Conservation (phyloP, 495 filamentous ascomycete species). For the Letharia columbiana region DNA sequence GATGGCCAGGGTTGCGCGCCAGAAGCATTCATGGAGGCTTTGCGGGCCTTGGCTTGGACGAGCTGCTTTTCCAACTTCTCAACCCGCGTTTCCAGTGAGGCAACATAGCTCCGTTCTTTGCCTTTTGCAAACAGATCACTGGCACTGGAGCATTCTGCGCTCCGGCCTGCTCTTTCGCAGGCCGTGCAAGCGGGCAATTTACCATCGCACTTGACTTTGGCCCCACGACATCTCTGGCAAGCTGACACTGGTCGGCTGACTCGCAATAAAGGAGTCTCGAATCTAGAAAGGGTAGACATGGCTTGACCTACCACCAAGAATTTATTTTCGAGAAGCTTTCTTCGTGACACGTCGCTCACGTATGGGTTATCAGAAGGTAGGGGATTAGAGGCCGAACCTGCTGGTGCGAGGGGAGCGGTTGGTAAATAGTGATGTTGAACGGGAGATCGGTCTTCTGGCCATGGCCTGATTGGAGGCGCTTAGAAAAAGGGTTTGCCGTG, state of each 20-base stretch:
- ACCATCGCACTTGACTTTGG: constrained; percentile 94
- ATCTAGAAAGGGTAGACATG: constrained; percentile 7
- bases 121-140: constrained; percentile 91
- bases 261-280: constrained; percentile 70
- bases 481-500: not conserved
- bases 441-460: not conserved
- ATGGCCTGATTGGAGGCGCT: not conserved
- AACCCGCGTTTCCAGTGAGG: constrained; percentile 77
- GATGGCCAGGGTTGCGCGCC: constrained; percentile 20
- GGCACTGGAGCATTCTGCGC: constrained; percentile 78
- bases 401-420: not conserved
- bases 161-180: constrained; percentile 75
- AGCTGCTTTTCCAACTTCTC: constrained; percentile 75
- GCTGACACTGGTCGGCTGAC: constrained; percentile 89
- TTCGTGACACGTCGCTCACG: not conserved
- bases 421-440: not conserved
- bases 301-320: not conserved
- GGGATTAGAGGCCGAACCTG: not conserved
- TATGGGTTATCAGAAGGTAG: not conserved
- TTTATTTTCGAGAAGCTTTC: not conserved
- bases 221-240: constrained; percentile 82
- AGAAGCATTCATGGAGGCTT: constrained; percentile 35
- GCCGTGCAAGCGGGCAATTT: constrained; percentile 90
- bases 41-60: constrained; percentile 44
- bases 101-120: constrained; percentile 92